A percentile compares a stretch with the other conserved stretches of the same genome.
Evolutionary conservation across 2,329 filamentous ascomycete species (phyloP).

Genomic region (Botrytis squamosa): DNA sequence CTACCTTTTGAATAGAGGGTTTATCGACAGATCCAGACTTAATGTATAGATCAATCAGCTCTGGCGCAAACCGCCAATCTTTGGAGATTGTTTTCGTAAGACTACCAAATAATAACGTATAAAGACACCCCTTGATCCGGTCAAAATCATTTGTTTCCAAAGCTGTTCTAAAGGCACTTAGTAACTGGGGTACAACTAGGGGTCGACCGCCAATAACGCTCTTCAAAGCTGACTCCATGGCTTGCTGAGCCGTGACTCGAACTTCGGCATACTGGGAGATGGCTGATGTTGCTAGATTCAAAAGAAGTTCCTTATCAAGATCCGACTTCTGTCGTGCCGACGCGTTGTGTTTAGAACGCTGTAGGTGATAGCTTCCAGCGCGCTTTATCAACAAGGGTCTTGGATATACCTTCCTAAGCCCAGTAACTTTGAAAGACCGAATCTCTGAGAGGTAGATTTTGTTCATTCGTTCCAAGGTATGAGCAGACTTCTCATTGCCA

Average conservation of each 20-base stretch:
- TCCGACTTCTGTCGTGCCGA: conserved; percentile 83
- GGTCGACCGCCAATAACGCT: conserved; percentile 83
- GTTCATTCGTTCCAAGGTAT: conserved; percentile 83
- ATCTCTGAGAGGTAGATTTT: conserved; percentile 84
- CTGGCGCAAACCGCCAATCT: conserved; percentile 93
- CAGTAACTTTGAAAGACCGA: conserved; percentile 90
- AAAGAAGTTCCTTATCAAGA: conserved; percentile 79
- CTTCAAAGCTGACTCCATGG: conserved; percentile 90
- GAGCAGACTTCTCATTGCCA: conserved; percentile 91
- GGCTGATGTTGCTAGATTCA: conserved; percentile 86
- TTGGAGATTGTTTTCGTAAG: conserved; percentile 82
- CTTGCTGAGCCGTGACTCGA: conserved; percentile 86
- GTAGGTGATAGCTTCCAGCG: conserved; percentile 90
- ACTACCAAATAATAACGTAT: conserved; percentile 84
- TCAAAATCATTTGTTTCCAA: conserved; percentile 80
- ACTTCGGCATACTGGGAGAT: conserved; percentile 94
- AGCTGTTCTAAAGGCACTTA: conserved; percentile 74
- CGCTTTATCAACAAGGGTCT: conserved; percentile 87
- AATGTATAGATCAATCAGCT: conserved; percentile 87
- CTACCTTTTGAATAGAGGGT: conserved; percentile 87
- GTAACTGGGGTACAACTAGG: conserved; percentile 83
- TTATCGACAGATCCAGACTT: conserved; percentile 88
- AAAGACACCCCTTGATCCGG: conserved; percentile 91
- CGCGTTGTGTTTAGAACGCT: conserved; percentile 91
- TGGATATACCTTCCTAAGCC: conserved; percentile 87